Evolutionary conservation across 306 rosid genomes (phyloP).

Genomic region (Heteromeles arbutifolia): DNA sequence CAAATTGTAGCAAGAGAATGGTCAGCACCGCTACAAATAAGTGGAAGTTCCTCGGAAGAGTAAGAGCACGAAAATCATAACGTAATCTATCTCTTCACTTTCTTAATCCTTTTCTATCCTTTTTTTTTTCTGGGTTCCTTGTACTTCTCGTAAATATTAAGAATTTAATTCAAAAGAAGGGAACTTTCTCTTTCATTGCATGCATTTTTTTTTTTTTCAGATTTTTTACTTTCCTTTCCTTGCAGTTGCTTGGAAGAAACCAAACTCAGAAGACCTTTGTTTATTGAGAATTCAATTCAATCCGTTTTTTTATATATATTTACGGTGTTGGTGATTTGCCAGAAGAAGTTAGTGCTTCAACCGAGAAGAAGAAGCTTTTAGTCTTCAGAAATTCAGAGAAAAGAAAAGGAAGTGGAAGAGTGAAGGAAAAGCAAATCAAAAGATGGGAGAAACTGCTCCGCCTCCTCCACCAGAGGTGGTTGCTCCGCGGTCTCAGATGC

Average conservation of each 20-base stretch:
- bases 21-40: too few relatives aligned
- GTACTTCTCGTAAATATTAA: background rate
- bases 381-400: background rate
- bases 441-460: slow-evolving; percentile 59
- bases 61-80: background rate
- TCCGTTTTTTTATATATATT: background rate
- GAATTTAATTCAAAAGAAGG: background rate
- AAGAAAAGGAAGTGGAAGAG: background rate
- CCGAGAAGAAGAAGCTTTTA: background rate
- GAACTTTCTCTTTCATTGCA: background rate
- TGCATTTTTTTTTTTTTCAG: background rate
- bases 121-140: background rate
- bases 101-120: background rate
- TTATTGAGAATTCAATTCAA: background rate
- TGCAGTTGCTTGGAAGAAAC: background rate
- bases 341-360: background rate
- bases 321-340: slow-evolving; percentile 7
- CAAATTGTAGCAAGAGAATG: background rate
- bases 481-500: slow-evolving; percentile 25
- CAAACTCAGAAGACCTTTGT: background rate
- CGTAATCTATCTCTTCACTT: slow-evolving; percentile 6
- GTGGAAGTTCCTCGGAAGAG: slow-evolving; percentile 8
- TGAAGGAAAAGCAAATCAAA: background rate
- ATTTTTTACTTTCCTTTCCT: background rate
- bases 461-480: slow-evolving; percentile 35